Evolutionary conservation across 306 rosid genomes (phyloP), one percentile per base, ranked within the genome.

Genomic region (Aeschynomene evenia): DNA sequence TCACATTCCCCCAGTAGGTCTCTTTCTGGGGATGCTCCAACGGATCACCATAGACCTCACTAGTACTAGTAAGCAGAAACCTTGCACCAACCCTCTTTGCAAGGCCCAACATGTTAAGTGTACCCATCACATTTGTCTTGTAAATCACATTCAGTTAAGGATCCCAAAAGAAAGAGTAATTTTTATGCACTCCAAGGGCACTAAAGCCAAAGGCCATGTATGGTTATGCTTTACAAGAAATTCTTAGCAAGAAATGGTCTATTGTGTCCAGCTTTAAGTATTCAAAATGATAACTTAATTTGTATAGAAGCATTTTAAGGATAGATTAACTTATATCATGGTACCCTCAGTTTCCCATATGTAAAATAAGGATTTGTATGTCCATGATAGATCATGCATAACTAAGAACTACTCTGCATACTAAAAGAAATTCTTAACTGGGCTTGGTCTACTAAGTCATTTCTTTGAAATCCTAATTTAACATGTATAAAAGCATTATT

Each of bases 51-150:
- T 94, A 90, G 15, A 94, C 98, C 88, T 94, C 98, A 77, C 97
- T 94, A 1, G 98, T 94, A 72, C 98, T 94, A 0, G 98, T 94
- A 6, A 94, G 90, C 74, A 94, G 77, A 83, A 94, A 94, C 83
- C 95, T 82, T 0, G 98, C 98, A 50, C 97, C 98, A 65, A 94
- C 87, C 68, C 98, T 78, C 92, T 90, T 94, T 1, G 98, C 98
- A 67, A 94, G 89, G 19, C 98, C 98, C 76, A 94, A 42, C 98
- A 94, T 94, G 68, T 94, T 94, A 54, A 94, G 87, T 1, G 97
- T 94, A 19, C 98, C 97, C 98, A 94, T 90, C 77, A 94, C 98
- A 85, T 94, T 94, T 13, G 98, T 94, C 98, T 94, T 94, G 98
- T 94, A 79, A 74, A 67, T 63, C 80, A 42, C 40, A 36, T 9